Evolutionary conservation across 805 yeast species (phyloP), one percentile per base, ranked within the genome.

Genomic region (Zygosaccharomyces lentus): DNA sequence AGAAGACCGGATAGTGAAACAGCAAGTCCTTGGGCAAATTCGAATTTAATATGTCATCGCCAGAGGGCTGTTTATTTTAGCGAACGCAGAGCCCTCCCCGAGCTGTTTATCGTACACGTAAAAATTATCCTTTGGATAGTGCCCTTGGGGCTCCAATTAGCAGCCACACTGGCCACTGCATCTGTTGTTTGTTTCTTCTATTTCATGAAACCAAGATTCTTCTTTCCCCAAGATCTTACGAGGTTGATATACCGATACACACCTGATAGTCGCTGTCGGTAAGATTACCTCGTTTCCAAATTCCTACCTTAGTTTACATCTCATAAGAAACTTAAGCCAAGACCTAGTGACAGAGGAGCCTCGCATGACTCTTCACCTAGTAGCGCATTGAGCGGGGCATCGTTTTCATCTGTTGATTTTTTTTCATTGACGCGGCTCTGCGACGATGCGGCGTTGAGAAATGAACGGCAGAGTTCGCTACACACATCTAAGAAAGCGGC

Each of bases 1-100:
- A 75, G 77, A 82, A 80, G 53, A 80, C 80, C 56, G 82, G 61
- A 55, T 81, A 86, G 45, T 65, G 55, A 15, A 58, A 51, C 23
- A 55, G 54, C n/a, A 59, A 41, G 29, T 60, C 63, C 43, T 57
- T 55, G 27, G 51, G 56, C 45, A 58, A 31, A 9, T 52, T 52
- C 2, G 54, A 32, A 17, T 52, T 51, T 12, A 37, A 25, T 17
- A 60, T 45, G 19, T 46, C 48, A 26, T 50, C 58, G n/a, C 48
- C 32, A 29, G n/a, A 9, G 10, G 30, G 9, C 15, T 29, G n/a
- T n/a, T n/a, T n/a, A n/a, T n/a, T n/a, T n/a, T n/a, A n/a, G n/a
- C n/a, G n/a, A n/a, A n/a, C n/a, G n/a, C n/a, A n/a, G n/a, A n/a
- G n/a, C n/a, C n/a, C n/a, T n/a, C n/a, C n/a, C 32, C 9, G 6